Evolutionary conservation across 2,329 filamentous ascomycete genomes (phyloP).

Genomic region (Thielaviopsis ethacetica): DNA sequence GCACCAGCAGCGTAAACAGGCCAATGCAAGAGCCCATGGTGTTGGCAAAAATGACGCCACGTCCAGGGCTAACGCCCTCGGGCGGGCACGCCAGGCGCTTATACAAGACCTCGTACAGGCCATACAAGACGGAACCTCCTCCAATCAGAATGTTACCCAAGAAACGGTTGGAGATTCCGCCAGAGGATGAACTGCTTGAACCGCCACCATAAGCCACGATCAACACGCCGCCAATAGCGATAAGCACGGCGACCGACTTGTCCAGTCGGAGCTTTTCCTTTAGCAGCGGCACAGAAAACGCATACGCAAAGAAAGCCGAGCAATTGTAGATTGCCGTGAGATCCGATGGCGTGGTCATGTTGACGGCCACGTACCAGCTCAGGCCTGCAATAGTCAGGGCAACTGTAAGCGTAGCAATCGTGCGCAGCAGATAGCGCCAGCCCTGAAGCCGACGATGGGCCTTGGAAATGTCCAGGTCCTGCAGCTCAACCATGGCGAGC

Average conservation of each 20-base stretch:
- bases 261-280: conserved; percentile 68
- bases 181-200: conserved; percentile 18
- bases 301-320: conserved; percentile 96
- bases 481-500: conserved; percentile 69
- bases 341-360: conserved; percentile 82
- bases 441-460: conserved; percentile 20
- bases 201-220: conserved; percentile 87
- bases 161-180: conserved; percentile 44
- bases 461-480: conserved; percentile 50
- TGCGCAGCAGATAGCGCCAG: conserved; percentile 56
- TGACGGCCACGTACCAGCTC: conserved; percentile 91
- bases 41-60: conserved; percentile 94
- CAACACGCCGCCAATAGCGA: conserved; percentile 80
- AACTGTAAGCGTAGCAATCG: conserved; percentile 67
- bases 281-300: conserved; percentile 80
- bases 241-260: conserved; percentile 71
- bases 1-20: conserved; percentile 63
- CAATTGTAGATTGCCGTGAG: conserved; percentile 98
- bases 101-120: conserved; percentile 93
- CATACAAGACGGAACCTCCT: conserved; percentile 78
- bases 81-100: conserved; percentile 88
- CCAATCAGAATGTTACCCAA: conserved; percentile 88
- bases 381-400: conserved; percentile 80
- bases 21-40: conserved; percentile 81
- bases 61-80: conserved; percentile 65